Conservation (phyloP, 139 green algal genomes). For the Yamagishiella unicocca region DNA sequence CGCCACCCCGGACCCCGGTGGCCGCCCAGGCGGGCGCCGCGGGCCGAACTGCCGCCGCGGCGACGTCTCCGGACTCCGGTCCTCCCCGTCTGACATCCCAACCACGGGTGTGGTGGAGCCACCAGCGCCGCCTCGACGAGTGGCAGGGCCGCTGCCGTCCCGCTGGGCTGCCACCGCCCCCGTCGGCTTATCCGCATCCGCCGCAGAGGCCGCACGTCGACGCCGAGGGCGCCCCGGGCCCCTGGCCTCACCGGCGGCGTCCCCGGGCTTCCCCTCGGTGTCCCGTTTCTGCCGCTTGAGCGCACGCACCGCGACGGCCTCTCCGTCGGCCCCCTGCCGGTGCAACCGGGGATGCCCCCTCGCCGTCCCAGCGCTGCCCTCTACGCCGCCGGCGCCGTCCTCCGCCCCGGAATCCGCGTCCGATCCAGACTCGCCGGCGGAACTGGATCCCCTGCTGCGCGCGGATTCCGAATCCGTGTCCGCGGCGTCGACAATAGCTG, state of each 20-base stretch:
- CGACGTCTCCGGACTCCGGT: background rate
- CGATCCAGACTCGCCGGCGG: background rate
- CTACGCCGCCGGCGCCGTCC: background rate
- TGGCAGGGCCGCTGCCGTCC: too few relatives aligned
- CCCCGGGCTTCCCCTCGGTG: background rate
- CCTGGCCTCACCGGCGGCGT: background rate
- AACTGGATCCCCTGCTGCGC: background rate
- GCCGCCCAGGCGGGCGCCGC: too few relatives aligned
- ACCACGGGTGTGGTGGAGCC: background rate
- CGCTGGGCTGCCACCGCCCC: background rate
- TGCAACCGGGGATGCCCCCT: background rate
- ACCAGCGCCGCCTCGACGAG: background rate
- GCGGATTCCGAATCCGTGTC: background rate
- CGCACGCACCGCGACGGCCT: background rate
- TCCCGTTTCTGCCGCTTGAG: slow-evolving; percentile 14
- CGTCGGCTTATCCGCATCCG: background rate
- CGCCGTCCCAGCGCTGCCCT: background rate
- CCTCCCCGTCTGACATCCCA: background rate
- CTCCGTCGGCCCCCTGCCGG: background rate
- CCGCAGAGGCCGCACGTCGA: background rate
- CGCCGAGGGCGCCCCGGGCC: background rate
- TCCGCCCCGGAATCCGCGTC: background rate
- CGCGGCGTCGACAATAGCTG: background rate
- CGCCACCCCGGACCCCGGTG: too few relatives aligned
- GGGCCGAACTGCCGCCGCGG: background rate